Base-by-base conservation (phyloP, 1,139 yeast species). In the Kluyveromyces sp. region DNA sequence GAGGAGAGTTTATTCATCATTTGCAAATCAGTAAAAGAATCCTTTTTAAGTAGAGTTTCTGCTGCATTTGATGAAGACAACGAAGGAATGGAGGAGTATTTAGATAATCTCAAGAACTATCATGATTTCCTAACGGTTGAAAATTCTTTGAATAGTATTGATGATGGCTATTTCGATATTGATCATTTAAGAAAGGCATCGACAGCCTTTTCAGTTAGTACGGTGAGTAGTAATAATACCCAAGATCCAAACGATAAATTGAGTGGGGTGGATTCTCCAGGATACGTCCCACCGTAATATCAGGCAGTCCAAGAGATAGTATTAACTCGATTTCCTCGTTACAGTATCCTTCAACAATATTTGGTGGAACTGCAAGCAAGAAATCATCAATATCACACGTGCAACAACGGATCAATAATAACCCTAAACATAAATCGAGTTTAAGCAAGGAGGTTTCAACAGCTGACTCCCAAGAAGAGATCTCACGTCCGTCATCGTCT, bases 111-210 rank as follows among this genome's bases (percentile, higher is more conserved):
- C 43, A 53, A 49, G 5, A 46, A 49, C n/a, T 62, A 51, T 48
- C 51, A 51, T 21, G 57, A 56, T 21, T 46, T 62, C 27, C 29
- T 45, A 15, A 51, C 45, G 28, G 39, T 62, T n/a, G 57, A 56
- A 37, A 39, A 47, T 7, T 58, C 65, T 2, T 46, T 63, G 15
- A 71, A 71, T 46, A 72, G 76, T 3, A 71, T 77, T 29, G 83
- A 79, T 56, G 85, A 82, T 59, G 87, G 87, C 0, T 75, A 74
- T 53, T 63, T 81, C 59, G 87, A 81, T 61, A 61, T 78, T 38
- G 72, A 75, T 0, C 63, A 81, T 36, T 64, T 82, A 56, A 72
- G 75, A 57, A 75, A 75, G 50, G 69, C 74, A 1, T 63, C 71
- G 4, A 64, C 63, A 45, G 63, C 58, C 5, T 47, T 51, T 26